These are phyloP conservation scores for Cyclostephanos invisitatus DNA, from an alignment of 108 stramenopile species.

Conservation along the genomic window DNA sequence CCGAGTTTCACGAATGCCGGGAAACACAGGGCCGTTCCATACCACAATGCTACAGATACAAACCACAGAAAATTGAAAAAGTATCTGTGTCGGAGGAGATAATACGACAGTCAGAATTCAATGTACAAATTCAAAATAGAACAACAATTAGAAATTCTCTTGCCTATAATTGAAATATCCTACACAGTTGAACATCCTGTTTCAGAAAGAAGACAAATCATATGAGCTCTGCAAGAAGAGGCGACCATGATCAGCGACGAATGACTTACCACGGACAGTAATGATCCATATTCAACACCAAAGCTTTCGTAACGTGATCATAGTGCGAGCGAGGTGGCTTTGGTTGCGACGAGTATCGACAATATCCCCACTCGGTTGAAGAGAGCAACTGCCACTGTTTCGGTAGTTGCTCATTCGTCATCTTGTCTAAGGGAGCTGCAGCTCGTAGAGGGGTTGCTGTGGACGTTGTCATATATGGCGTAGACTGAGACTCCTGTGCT, in stretches of 20 bases:
- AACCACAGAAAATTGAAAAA: slow-evolving; percentile 93
- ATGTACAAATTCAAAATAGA: neutral
- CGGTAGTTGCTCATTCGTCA: slow-evolving; percentile 20
- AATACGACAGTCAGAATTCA: neutral
- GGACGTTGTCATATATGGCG: slow-evolving; percentile 10
- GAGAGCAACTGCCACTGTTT: slow-evolving; percentile 74
- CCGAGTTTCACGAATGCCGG: slow-evolving; percentile 61
- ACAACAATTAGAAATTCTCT: neutral
- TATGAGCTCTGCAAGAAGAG: too few species aligned
- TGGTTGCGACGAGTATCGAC: slow-evolving; percentile 71
- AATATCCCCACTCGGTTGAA: slow-evolving; percentile 86
- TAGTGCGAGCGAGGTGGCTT: slow-evolving; percentile 91
- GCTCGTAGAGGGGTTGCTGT: slow-evolving; percentile 9
- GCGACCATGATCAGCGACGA: too few species aligned
- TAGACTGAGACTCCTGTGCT: slow-evolving; percentile 17
- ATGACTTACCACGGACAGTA: slow-evolving; percentile 83
- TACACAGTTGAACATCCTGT: slow-evolving; percentile 87
- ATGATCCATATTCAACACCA: slow-evolving; percentile 96
- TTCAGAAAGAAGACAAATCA: too few species aligned
- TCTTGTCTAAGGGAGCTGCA: slow-evolving; percentile 18
- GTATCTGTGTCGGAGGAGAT: slow-evolving; percentile 53
- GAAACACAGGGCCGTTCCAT: slow-evolving; percentile 63
- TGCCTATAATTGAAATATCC: slow-evolving; percentile 94
- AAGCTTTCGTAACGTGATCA: slow-evolving; percentile 80
- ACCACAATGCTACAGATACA: slow-evolving; percentile 69